Percentiles rank a stretch among this genome's conserved stretches.
phyloP scores from a whole-genome alignment of 2,329 filamentous ascomycete genomes.

The Paecilomyces sp. region DNA sequence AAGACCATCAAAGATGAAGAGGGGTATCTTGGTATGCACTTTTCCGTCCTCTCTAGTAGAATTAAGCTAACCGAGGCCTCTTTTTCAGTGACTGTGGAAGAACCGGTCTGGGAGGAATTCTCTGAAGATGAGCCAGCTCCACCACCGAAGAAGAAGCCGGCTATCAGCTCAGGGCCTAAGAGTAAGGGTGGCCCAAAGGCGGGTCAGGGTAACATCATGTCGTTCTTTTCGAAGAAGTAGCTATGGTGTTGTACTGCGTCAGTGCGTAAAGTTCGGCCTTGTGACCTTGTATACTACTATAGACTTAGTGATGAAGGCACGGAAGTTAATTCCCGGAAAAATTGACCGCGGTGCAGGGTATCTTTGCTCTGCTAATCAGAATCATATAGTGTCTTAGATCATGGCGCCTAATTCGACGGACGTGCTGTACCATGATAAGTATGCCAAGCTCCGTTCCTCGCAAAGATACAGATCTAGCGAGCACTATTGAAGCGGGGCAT shows the following conservation, averaged over 20 bases:
- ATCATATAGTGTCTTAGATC: neutral
- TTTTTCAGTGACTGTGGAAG: conserved; percentile 69
- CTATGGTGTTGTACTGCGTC: conserved; percentile 1
- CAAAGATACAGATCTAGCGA: neutral
- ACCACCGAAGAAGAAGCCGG: conserved; percentile 40
- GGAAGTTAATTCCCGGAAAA: neutral
- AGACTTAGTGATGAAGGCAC: neutral
- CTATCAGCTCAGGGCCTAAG: conserved; percentile 35
- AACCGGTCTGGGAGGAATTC: conserved; percentile 82
- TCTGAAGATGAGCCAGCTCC: conserved; percentile 72
- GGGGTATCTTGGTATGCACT: conserved; percentile 70
- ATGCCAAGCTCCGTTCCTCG: neutral
- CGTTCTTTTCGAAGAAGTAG: conserved; percentile 80
- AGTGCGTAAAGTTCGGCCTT: neutral
- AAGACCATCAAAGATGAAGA: conserved; percentile 80
- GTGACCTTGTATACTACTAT: neutral
- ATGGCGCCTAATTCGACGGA: neutral
- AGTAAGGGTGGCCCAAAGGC: conserved; percentile 54
- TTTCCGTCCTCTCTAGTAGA: neutral
- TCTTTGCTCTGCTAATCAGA: conserved; percentile 9
- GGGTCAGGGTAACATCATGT: conserved; percentile 71
- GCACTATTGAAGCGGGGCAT: neutral
- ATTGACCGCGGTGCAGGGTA: conserved; percentile 4
- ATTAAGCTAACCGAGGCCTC: conserved; percentile 5
- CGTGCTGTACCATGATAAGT: neutral